These are phyloP conservation scores for Patellifolia procumbens DNA, from an alignment of 179 eudicot genomes.

Conservation along the genomic window DNA sequence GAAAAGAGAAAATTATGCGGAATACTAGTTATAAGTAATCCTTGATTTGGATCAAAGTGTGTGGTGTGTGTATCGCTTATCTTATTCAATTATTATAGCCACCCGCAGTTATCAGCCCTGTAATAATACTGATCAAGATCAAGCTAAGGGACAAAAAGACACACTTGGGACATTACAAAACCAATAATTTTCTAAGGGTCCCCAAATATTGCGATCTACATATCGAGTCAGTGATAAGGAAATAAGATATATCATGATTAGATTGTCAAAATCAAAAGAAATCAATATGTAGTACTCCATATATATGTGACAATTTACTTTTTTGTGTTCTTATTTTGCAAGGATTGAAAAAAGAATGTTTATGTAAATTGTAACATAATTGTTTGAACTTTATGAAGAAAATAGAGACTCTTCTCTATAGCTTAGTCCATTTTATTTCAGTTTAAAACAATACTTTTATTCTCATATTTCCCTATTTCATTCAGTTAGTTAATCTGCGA, in stretches of 20 bases:
- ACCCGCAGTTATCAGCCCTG: not conserved
- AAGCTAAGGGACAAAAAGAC: not conserved
- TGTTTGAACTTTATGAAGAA: too few relatives aligned
- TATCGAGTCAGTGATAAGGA: not conserved
- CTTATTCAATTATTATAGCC: constrained; percentile 11
- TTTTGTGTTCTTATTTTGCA: too few relatives aligned
- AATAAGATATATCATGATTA: not conserved
- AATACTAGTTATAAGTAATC: not conserved
- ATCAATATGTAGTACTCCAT: too few relatives aligned
- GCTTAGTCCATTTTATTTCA: too few relatives aligned
- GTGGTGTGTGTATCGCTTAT: constrained; percentile 1
- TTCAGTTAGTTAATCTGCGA: too few relatives aligned
- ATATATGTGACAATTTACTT: too few relatives aligned
- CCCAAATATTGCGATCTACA: not conserved
- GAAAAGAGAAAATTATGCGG: too few relatives aligned
- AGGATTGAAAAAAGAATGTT: too few relatives aligned
- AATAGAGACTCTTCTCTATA: too few relatives aligned
- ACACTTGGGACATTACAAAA: not conserved
- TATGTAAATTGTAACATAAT: too few relatives aligned
- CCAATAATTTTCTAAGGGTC: not conserved
- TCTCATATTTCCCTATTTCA: too few relatives aligned
- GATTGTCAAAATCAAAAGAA: not conserved
- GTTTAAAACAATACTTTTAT: too few relatives aligned
- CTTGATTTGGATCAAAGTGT: not conserved
- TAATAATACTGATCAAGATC: not conserved